A percentile compares a stretch with the other conserved stretches of the same genome.
These are phyloP conservation scores for Miscanthus sacchariflorus DNA, from an alignment of 202 grass and related monocot species.

Conservation along the genomic window DNA sequence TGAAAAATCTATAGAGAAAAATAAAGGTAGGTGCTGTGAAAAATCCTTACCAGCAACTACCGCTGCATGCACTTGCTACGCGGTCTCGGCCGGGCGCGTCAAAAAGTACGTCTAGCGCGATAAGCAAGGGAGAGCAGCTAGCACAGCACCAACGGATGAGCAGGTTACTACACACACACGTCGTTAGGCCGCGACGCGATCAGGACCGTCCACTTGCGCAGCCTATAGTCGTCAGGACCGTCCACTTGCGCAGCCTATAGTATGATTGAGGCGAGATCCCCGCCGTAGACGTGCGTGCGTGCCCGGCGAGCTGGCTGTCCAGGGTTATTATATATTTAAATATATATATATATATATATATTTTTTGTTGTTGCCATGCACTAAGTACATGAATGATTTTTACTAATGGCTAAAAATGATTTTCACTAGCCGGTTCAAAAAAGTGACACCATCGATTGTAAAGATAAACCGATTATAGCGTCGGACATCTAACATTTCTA, in stretches of 20 bases:
- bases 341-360: too few relatives aligned
- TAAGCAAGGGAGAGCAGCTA: neutral
- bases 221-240: too few relatives aligned
- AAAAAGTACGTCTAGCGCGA: constrained; percentile 18
- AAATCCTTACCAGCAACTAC: constrained; percentile 26
- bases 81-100: neutral
- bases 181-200: constrained; percentile 43
- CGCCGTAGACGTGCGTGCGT: constrained; percentile 16
- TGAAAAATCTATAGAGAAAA: constrained; percentile 14
- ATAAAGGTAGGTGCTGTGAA: neutral
- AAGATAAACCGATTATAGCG: too few relatives aligned
- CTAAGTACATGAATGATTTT: too few relatives aligned
- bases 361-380: too few relatives aligned
- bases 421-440: too few relatives aligned
- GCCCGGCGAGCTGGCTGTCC: constrained; percentile 21
- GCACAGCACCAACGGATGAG: neutral
- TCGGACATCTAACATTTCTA: too few relatives aligned
- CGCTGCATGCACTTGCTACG: neutral
- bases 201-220: constrained; percentile 34
- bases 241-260: too few relatives aligned
- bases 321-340: neutral
- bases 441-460: too few relatives aligned
- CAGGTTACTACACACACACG: neutral
- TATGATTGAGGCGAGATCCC: constrained; percentile 20
- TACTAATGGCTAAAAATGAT: too few relatives aligned